phyloP scores from a whole-genome alignment of 306 rosid species.

The Medicago ruthenica region DNA sequence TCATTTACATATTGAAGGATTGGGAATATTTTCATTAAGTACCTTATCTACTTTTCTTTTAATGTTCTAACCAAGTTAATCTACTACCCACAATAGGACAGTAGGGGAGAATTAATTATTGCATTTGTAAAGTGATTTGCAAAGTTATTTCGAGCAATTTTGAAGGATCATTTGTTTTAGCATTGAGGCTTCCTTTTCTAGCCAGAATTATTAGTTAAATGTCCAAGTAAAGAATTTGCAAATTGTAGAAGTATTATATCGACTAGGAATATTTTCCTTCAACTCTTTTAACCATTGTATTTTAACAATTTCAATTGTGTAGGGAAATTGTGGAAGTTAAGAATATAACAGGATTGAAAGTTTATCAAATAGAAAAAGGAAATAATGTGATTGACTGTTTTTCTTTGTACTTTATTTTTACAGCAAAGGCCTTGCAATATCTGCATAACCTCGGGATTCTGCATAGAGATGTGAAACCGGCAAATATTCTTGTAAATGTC shows the following conservation, averaged over 20 bases:
- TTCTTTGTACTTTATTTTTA: conserved; percentile 48
- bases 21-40: conserved; percentile 10
- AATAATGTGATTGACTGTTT: conserved; percentile 36
- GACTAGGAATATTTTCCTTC: neutral
- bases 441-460: conserved; percentile 89
- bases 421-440: conserved; percentile 91
- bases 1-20: conserved; percentile 5
- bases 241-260: conserved; percentile 23
- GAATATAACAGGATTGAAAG: conserved; percentile 30
- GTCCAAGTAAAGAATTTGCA: conserved; percentile 13
- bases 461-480: conserved; percentile 98
- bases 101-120: too few species aligned
- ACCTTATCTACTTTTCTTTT: too few species aligned
- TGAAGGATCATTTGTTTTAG: too few species aligned
- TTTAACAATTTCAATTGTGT: conserved; percentile 2
- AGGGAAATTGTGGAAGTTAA: neutral
- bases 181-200: too few species aligned
- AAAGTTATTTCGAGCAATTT: too few species aligned
- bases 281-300: conserved; percentile 12
- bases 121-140: too few species aligned
- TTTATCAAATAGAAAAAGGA: conserved; percentile 17
- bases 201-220: too few species aligned
- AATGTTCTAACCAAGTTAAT: too few species aligned
- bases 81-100: too few species aligned
- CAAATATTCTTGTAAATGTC: conserved; percentile 83